Conservation (phyloP, 352 stramenopile species). For the Aphanomyces stellatus region DNA sequence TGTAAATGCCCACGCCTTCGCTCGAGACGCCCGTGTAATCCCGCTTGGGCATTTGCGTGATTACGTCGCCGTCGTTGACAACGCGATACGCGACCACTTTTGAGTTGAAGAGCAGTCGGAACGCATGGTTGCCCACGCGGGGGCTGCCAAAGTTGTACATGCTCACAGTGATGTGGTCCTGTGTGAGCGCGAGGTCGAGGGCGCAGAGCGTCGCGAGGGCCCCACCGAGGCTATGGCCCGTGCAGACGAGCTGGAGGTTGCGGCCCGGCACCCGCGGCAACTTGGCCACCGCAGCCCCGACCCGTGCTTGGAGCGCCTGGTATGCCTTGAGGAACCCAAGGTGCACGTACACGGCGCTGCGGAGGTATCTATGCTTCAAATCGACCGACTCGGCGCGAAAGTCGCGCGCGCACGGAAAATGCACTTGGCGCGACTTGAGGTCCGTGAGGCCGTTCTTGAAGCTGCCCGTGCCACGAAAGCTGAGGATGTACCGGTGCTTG, state of each 20-base stretch:
- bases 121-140: slow-evolving; percentile 27
- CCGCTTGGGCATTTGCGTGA: slow-evolving; percentile 23
- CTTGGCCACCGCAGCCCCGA: neutral
- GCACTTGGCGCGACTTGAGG: slow-evolving; percentile 14
- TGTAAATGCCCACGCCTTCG: slow-evolving; percentile 20
- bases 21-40: slow-evolving; percentile 4
- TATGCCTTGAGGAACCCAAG: slow-evolving; percentile 11
- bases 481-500: slow-evolving; percentile 11
- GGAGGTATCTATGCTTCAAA: neutral
- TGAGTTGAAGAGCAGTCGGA: slow-evolving; percentile 19
- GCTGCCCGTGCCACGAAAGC: slow-evolving; percentile 18
- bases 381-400: neutral
- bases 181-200: slow-evolving; percentile 6
- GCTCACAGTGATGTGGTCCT: neutral
- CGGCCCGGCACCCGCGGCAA: neutral
- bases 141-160: slow-evolving; percentile 34
- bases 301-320: neutral
- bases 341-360: slow-evolving; percentile 11
- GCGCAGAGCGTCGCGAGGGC: slow-evolving; percentile 8
- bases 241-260: neutral
- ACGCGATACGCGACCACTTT: slow-evolving; percentile 20
- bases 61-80: slow-evolving; percentile 25
- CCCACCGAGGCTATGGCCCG: slow-evolving; percentile 17
- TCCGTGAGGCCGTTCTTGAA: slow-evolving; percentile 17
- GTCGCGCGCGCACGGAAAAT: neutral